phyloP scores from a whole-genome alignment of 129 eudicot species.

The Helianthus tuberosus region DNA sequence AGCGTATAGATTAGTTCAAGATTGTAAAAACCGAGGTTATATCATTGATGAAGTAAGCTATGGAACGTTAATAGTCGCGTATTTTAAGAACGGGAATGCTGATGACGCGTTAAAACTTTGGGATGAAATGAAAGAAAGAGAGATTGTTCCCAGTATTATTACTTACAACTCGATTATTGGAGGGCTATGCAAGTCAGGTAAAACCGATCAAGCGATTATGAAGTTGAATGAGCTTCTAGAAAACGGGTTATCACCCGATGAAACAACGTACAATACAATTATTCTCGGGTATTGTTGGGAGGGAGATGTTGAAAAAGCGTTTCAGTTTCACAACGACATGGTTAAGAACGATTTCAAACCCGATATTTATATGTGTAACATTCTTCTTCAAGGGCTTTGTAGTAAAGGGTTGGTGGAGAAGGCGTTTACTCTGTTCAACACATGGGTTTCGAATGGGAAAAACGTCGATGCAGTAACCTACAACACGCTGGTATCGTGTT shows the following conservation, averaged over 20 bases:
- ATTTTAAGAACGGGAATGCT: conserved; percentile 54
- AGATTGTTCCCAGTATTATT: conserved; percentile 49
- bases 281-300: conserved; percentile 83
- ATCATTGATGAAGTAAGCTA: conserved; percentile 79
- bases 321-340: conserved; percentile 76
- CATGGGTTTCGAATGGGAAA: conserved; percentile 73
- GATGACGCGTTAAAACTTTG: conserved; percentile 65
- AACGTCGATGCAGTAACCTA: conserved; percentile 66
- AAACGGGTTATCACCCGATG: conserved; percentile 73
- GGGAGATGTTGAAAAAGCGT: conserved; percentile 80
- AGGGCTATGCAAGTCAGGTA: conserved; percentile 76
- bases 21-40: conserved; percentile 59
- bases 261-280: conserved; percentile 68
- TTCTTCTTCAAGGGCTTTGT: conserved; percentile 83
- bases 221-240: conserved; percentile 74
- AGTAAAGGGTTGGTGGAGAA: conserved; percentile 76
- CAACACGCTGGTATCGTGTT: conserved; percentile 71
- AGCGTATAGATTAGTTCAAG: conserved; percentile 56
- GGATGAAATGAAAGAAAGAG: conserved; percentile 80
- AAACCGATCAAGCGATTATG: conserved; percentile 55
- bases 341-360: conserved; percentile 76
- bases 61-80: conserved; percentile 76
- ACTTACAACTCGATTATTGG: conserved; percentile 68
- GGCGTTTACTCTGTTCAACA: conserved; percentile 65
- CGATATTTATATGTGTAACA: conserved; percentile 67